A percentile compares a stretch with the other conserved stretches of the same genome.
phyloP scores from a whole-genome alignment of 2,329 filamentous ascomycete genomes.

The Aspergillus oerlinghausenensis region DNA sequence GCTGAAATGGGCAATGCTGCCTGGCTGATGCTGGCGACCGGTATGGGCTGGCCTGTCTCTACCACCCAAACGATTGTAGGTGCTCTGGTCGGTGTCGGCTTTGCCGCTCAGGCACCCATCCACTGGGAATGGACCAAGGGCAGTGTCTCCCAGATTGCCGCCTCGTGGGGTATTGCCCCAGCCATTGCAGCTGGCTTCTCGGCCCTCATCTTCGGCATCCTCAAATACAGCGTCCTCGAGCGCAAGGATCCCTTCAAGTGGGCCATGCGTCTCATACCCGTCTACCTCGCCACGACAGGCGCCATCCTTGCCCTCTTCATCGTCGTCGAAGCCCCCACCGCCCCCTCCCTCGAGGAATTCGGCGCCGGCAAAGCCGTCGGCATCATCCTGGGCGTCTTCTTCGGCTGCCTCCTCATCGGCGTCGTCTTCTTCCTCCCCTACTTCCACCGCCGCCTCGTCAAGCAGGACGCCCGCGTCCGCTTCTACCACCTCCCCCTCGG shows the following conservation, averaged over 20 bases:
- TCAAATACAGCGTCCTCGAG: conserved; percentile 49
- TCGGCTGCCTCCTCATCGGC: conserved; percentile 20
- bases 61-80: conserved; percentile 41
- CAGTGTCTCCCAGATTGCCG: conserved; percentile 46
- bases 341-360: conserved; percentile 20
- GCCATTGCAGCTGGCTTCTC: conserved; percentile 45
- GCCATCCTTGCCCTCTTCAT: conserved; percentile 56
- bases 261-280: conserved; percentile 46
- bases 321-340: conserved; percentile 39
- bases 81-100: conserved; percentile 28
- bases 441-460: conserved; percentile 25
- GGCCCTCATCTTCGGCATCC: conserved; percentile 46
- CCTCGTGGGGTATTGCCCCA: conserved; percentile 49
- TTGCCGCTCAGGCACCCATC: conserved; percentile 19
- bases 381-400: conserved; percentile 24
- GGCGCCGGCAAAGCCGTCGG: conserved; percentile 22
- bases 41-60: conserved; percentile 37
- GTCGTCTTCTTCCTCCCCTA: conserved; percentile 25
- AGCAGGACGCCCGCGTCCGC: conserved; percentile 17
- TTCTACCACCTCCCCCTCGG: conserved; percentile 35
- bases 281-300: conserved; percentile 48
- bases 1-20: conserved; percentile 31
- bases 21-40: conserved; percentile 36
- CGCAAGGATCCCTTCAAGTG: conserved; percentile 47
- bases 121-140: conserved; percentile 37